Percentiles rank a stretch among this genome's conserved stretches.
Evolutionary conservation across 192 early-diverging fungal species (phyloP).

Genomic region (Lobosporangium transversale): DNA sequence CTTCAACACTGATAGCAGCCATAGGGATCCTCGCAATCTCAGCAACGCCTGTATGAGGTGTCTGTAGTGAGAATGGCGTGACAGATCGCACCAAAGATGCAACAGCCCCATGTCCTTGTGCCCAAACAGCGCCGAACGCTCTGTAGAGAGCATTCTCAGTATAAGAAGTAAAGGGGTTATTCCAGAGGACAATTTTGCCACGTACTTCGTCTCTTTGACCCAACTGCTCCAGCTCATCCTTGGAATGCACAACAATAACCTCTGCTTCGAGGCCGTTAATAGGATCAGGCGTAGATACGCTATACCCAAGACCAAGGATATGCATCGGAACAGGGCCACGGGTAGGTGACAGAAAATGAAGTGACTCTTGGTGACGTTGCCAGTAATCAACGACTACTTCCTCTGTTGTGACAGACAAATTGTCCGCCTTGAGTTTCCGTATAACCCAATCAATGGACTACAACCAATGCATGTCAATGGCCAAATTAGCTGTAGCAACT

Average conservation of each 20-base stretch:
- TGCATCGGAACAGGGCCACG: slow-evolving; percentile 54
- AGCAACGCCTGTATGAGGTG: slow-evolving; percentile 62
- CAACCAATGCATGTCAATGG: too few relatives aligned
- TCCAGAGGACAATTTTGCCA: slow-evolving; percentile 61
- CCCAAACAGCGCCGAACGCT: slow-evolving; percentile 28
- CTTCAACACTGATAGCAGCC: slow-evolving; percentile 62
- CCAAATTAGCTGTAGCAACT: too few relatives aligned
- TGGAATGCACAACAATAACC: slow-evolving; percentile 59
- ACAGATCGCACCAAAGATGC: slow-evolving; percentile 61
- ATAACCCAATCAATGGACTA: slow-evolving; percentile 61
- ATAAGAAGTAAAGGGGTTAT: slow-evolving; percentile 47
- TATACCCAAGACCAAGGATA: slow-evolving; percentile 61
- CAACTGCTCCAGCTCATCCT: slow-evolving; percentile 57
- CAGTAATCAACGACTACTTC: slow-evolving; percentile 63
- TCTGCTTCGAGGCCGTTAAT: slow-evolving; percentile 51
- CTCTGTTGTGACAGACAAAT: slow-evolving; percentile 59
- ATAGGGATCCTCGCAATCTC: slow-evolving; percentile 57
- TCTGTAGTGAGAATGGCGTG: slow-evolving; percentile 55
- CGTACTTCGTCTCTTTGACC: slow-evolving; percentile 50
- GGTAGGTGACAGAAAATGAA: slow-evolving; percentile 53
- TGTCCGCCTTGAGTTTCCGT: slow-evolving; percentile 43
- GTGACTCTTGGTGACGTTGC: slow-evolving; percentile 59
- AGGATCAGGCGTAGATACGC: slow-evolving; percentile 51
- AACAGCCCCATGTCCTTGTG: slow-evolving; percentile 57
- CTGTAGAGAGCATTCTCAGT: slow-evolving; percentile 7